phyloP scores from a whole-genome alignment of 73 alveolate genomes.

The Tetrahymena elliotti region DNA sequence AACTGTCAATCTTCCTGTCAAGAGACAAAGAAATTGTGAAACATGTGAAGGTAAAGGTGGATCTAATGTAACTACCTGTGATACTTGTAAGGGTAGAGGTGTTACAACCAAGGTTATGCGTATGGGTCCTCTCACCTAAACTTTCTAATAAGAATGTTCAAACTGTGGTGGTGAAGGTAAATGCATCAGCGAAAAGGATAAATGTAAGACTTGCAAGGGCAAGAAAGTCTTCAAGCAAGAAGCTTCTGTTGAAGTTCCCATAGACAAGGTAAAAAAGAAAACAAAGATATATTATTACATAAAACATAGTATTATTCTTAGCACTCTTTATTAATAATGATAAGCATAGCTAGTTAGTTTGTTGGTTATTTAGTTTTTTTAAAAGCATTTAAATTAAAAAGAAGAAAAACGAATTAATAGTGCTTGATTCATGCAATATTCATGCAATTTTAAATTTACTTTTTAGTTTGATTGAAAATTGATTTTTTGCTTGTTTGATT shows the following conservation, averaged over 20 bases:
- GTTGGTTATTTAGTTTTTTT: background rate
- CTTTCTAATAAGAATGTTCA: slow-evolving; percentile 68
- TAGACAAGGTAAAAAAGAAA: slow-evolving; percentile 35
- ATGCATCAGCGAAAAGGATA: slow-evolving; percentile 58
- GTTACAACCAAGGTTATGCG: slow-evolving; percentile 46
- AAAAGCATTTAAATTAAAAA: background rate
- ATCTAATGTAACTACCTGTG: slow-evolving; percentile 66
- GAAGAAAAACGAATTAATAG: background rate
- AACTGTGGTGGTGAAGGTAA: slow-evolving; percentile 87
- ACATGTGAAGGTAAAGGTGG: slow-evolving; percentile 85
- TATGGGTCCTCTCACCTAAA: slow-evolving; percentile 72
- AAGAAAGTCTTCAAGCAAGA: slow-evolving; percentile 55
- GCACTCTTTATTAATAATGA: background rate
- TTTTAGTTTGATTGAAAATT: too few relatives aligned
- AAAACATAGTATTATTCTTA: too few relatives aligned
- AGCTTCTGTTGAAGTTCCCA: slow-evolving; percentile 12
- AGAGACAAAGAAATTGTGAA: slow-evolving; percentile 74
- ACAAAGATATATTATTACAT: background rate
- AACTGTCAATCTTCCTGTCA: slow-evolving; percentile 67
- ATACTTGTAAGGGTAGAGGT: slow-evolving; percentile 89
- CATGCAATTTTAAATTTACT: background rate
- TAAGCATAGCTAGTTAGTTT: background rate
- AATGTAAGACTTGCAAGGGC: slow-evolving; percentile 85
- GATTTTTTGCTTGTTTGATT: background rate
- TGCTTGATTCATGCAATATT: too few relatives aligned